phyloP scores from a whole-genome alignment of 2,329 filamentous ascomycete species.

The Fusarium tricinctum region DNA sequence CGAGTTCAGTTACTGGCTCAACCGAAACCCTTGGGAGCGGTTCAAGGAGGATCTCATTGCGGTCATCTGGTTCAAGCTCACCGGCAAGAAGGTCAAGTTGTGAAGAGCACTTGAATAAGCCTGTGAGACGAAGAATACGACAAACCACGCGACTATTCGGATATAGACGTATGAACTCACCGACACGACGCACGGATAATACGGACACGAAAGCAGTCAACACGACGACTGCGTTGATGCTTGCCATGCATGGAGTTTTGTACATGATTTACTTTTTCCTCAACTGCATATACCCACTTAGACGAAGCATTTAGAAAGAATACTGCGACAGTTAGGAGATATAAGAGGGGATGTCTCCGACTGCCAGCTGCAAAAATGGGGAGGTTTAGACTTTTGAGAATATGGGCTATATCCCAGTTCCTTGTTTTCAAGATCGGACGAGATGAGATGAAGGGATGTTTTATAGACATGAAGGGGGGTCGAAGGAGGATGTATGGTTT shows the following conservation, averaged over 20 bases:
- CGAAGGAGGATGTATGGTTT: conserved; percentile 33
- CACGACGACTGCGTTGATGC: conserved; percentile 22
- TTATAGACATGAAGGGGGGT: conserved; percentile 26
- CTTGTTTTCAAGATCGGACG: conserved; percentile 6
- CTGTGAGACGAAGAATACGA: conserved; percentile 8
- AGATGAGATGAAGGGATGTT: conserved; percentile 29
- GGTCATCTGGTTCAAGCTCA: conserved; percentile 73
- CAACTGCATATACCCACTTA: conserved; percentile 44
- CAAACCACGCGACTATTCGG: conserved; percentile 7
- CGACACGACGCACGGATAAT: conserved; percentile 33
- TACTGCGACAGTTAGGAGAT: conserved; percentile 13
- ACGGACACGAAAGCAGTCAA: conserved; percentile 27
- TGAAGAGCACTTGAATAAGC: conserved; percentile 49
- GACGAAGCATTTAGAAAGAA: conserved; percentile 43
- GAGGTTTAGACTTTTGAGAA: conserved; percentile 14
- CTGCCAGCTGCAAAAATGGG: conserved; percentile 5
- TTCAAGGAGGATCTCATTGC: conserved; percentile 77
- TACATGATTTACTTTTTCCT: conserved; percentile 37
- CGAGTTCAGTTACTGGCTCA: conserved; percentile 89
- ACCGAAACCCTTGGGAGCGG: conserved; percentile 84
- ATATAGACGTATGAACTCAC: conserved; percentile 22
- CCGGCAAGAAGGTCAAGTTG: conserved; percentile 71
- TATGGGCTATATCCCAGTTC: neutral
- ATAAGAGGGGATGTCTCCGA: neutral
- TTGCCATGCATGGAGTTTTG: conserved; percentile 37